Conservation (phyloP, 2,329 filamentous ascomycete genomes). For the Clonostachys rosea region DNA sequence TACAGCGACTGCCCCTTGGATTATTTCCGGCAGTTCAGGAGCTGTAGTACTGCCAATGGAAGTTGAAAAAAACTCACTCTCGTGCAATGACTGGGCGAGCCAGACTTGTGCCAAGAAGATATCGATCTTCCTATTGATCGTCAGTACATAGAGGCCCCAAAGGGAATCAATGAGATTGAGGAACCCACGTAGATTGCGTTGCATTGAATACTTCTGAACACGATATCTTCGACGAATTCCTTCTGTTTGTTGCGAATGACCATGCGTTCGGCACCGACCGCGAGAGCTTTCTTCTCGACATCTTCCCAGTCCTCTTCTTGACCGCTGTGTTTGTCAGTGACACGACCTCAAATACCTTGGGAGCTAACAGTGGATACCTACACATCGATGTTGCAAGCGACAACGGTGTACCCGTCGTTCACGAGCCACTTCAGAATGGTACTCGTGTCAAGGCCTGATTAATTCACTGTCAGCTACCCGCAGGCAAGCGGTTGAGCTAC, state of each 20-base stretch:
- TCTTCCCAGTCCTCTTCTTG: constrained; percentile 67
- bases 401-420: constrained; percentile 6
- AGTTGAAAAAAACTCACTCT: constrained; percentile 16
- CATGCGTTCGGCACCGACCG: constrained; percentile 23
- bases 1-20: too few species aligned
- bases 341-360: too few species aligned
- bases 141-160: background rate
- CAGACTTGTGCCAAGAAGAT: constrained; percentile 42
- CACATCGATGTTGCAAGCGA: constrained; percentile 7
- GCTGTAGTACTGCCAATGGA: too few species aligned
- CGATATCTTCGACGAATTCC: constrained; percentile 72
- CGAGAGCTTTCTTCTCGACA: constrained; percentile 58
- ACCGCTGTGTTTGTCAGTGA: constrained; percentile 36
- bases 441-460: constrained; percentile 10
- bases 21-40: too few species aligned
- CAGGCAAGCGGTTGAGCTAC: background rate
- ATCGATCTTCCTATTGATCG: background rate
- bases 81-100: constrained; percentile 63
- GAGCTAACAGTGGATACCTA: too few species aligned
- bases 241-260: constrained; percentile 56
- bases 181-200: constrained; percentile 51
- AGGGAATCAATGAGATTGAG: too few species aligned
- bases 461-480: background rate
- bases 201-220: constrained; percentile 68
- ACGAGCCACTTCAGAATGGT: constrained; percentile 8